These are phyloP conservation scores for Globisporangium acanthophoron DNA, from an alignment of 352 stramenopile species.

Conservation along the genomic window DNA sequence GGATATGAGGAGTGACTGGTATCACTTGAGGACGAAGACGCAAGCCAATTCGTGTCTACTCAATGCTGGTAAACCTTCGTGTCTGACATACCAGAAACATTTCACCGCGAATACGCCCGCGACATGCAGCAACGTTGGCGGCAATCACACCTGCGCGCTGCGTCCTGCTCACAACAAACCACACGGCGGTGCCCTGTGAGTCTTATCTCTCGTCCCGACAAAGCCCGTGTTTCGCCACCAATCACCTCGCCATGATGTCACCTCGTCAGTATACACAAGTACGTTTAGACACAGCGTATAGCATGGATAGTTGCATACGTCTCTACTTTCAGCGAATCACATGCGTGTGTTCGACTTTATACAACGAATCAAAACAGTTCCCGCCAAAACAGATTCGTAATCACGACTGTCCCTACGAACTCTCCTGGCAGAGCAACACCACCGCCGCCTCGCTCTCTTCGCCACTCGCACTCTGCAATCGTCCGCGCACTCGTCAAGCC, in stretches of 20 bases:
- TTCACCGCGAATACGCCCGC: neutral
- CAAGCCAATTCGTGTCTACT: too few relatives aligned
- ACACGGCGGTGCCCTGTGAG: too few relatives aligned
- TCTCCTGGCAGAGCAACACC: too few relatives aligned
- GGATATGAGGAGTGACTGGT: too few relatives aligned
- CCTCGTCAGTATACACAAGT: neutral
- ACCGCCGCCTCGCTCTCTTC: neutral
- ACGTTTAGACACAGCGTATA: neutral
- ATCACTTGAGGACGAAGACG: too few relatives aligned
- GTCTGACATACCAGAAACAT: too few relatives aligned
- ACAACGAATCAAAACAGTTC: neutral
- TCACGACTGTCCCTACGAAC: neutral
- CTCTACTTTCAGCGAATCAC: neutral
- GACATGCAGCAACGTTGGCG: neutral
- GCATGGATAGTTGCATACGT: neutral
- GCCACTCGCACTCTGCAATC: slow-evolving; percentile 11
- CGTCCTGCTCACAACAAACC: too few relatives aligned
- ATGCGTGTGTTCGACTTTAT: neutral
- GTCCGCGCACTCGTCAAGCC: neutral
- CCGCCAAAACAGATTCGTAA: slow-evolving; percentile 5
- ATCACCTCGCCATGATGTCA: neutral
- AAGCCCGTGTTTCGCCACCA: neutral
- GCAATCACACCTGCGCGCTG: neutral
- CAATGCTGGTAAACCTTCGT: too few relatives aligned
- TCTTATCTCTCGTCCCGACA: neutral